phyloP scores from a whole-genome alignment of 2,329 filamentous ascomycete genomes.

The Aphanocladium album region DNA sequence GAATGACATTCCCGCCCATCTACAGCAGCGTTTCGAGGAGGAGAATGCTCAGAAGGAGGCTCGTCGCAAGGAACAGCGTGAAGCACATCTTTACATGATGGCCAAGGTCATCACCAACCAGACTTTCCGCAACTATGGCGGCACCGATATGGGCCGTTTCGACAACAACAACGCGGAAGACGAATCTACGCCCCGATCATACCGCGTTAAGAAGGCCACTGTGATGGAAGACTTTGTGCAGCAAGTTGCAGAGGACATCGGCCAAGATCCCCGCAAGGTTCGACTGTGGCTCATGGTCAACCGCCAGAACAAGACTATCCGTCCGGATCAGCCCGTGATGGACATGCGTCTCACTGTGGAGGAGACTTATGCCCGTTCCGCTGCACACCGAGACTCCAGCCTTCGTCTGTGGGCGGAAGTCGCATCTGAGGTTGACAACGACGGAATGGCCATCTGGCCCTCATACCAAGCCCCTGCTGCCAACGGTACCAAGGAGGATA shows the following conservation, averaged over 20 bases:
- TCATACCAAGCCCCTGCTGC: conserved; percentile 55
- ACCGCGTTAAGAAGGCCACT: conserved; percentile 70
- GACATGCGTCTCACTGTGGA: conserved; percentile 73
- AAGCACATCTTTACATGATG: conserved; percentile 87
- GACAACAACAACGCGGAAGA: conserved; percentile 61
- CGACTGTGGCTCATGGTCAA: conserved; percentile 98
- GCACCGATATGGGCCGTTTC: conserved; percentile 74
- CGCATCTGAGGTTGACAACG: conserved; percentile 57
- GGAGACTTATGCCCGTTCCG: conserved; percentile 53
- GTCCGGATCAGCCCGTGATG: conserved; percentile 81
- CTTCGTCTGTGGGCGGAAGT: conserved; percentile 87
- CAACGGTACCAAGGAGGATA: conserved; percentile 54
- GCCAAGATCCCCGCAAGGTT: conserved; percentile 62
- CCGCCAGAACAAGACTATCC: conserved; percentile 91
- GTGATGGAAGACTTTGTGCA: conserved; percentile 70
- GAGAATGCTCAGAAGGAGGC: conserved; percentile 73
- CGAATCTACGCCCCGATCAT: conserved; percentile 63
- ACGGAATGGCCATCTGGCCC: conserved; percentile 70
- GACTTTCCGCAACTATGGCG: conserved; percentile 74
- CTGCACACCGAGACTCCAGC: conserved; percentile 60
- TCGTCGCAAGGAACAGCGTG: conserved; percentile 80
- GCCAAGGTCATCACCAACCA: conserved; percentile 76
- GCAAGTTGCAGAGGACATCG: conserved; percentile 65
- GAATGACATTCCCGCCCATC: conserved; percentile 62
- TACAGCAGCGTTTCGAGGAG: conserved; percentile 71